Evolutionary conservation across 2,329 filamentous ascomycete species (phyloP).

Genomic region (Fusarium staphyleae): DNA sequence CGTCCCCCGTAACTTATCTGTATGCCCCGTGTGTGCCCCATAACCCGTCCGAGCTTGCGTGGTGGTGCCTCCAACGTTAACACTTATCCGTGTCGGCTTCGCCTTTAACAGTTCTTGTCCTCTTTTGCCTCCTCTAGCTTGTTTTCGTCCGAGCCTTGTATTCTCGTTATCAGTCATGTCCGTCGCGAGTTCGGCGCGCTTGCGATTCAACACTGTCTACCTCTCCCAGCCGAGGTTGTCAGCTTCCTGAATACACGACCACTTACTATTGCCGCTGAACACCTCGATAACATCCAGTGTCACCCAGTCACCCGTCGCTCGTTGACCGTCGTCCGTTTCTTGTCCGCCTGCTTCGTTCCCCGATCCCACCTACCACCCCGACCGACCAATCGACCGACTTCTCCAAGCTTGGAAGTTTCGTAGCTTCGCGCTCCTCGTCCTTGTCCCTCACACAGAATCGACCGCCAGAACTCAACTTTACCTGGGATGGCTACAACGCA

Average conservation of each 20-base stretch:
- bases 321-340: constrained; percentile 13
- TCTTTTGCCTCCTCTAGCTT: constrained; percentile 23
- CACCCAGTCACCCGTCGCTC: constrained; percentile 14
- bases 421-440: not conserved
- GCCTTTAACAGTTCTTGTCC: constrained; percentile 27
- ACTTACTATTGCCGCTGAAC: constrained; percentile 14
- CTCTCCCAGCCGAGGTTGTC: constrained; percentile 32
- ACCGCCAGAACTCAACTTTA: constrained; percentile 15
- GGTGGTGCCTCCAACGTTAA: constrained; percentile 22
- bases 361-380: constrained; percentile 7
- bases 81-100: constrained; percentile 29
- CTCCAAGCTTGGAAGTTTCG: not conserved
- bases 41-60: constrained; percentile 32
- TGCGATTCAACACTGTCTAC: constrained; percentile 37
- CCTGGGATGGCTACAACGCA: constrained; percentile 37
- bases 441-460: not conserved
- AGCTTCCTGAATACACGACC: constrained; percentile 29
- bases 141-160: constrained; percentile 3
- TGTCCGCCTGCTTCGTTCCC: constrained; percentile 8
- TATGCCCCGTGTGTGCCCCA: no score
- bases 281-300: constrained; percentile 14
- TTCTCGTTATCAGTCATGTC: constrained; percentile 37
- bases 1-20: constrained; percentile 32
- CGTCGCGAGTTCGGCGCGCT: constrained; percentile 37
- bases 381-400: constrained; percentile 13